phyloP scores from a whole-genome alignment of 768 basidiomycete species.

The Russula ochroleuca region DNA sequence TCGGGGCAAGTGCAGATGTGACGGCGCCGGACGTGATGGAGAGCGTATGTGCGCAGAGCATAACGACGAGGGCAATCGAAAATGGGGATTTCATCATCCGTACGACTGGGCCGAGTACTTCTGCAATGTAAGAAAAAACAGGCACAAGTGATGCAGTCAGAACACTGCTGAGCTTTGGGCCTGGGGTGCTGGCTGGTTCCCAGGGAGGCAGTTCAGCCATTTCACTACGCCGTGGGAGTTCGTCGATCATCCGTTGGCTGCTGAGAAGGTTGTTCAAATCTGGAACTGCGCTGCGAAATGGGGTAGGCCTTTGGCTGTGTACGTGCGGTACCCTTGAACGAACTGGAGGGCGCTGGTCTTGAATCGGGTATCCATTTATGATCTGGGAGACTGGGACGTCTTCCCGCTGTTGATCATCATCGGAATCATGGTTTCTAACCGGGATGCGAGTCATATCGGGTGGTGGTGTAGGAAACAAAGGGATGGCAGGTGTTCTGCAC shows the following conservation, averaged over 20 bases:
- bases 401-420: conserved; percentile 15
- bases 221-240: not conserved
- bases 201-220: not conserved
- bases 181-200: not conserved
- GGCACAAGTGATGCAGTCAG: not conserved
- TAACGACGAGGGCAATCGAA: conserved; percentile 48
- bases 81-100: conserved; percentile 53
- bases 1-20: conserved; percentile 47
- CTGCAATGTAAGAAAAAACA: conserved; percentile 39
- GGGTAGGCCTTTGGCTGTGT: not conserved
- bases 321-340: conserved; percentile 10
- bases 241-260: too few relatives aligned
- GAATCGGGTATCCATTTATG: not conserved
- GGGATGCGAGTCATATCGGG: conserved; percentile 10
- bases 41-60: conserved; percentile 46
- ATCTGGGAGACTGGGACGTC: conserved; percentile 13
- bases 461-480: not conserved
- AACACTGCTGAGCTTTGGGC: not conserved
- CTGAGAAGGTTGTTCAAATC: not conserved
- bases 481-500: not conserved
- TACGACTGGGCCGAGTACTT: conserved; percentile 47
- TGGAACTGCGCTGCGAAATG: not conserved
- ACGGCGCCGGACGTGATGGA: conserved; percentile 42
- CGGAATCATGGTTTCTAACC: not conserved
- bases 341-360: not conserved